Percentiles rank a stretch among this genome's conserved stretches.
Evolutionary conservation across 2,329 filamentous ascomycete genomes (phyloP).

Genomic region (Calonectria henricotiae): DNA sequence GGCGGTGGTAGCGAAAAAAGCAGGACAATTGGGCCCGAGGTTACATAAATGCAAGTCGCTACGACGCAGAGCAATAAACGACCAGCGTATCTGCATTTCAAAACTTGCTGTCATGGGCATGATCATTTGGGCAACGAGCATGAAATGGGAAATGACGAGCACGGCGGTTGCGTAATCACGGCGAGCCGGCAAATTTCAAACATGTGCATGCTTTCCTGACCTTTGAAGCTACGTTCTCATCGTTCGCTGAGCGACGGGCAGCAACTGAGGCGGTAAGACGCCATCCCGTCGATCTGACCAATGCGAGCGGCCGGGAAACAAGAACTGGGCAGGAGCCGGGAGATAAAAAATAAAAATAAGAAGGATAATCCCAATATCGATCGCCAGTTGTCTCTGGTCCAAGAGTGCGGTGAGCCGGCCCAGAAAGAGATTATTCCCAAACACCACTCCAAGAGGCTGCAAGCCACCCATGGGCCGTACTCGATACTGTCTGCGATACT

Average conservation of each 20-base stretch:
- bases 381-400: slow-evolving; percentile 15
- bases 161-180: slow-evolving; percentile 16
- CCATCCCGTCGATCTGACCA: slow-evolving; percentile 26
- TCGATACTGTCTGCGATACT: slow-evolving; percentile 1
- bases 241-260: not conserved
- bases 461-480: not conserved
- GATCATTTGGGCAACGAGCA: not conserved
- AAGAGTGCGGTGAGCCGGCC: slow-evolving; percentile 19
- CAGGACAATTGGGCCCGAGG: slow-evolving; percentile 13
- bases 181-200: slow-evolving; percentile 34
- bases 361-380: slow-evolving; percentile 18
- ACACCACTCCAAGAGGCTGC: not conserved
- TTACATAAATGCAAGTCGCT: slow-evolving; percentile 29
- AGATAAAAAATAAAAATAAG: slow-evolving; percentile 31
- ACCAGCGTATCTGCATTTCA: slow-evolving; percentile 13
- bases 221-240: slow-evolving; percentile 6
- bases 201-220: slow-evolving; percentile 5
- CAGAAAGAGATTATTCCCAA: slow-evolving; percentile 28
- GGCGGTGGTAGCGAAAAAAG: not conserved
- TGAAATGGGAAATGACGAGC: not conserved
- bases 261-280: slow-evolving; percentile 11
- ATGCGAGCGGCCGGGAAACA: slow-evolving; percentile 12
- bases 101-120: slow-evolving; percentile 11
- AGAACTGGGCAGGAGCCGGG: slow-evolving; percentile 7
- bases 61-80: slow-evolving; percentile 21